Conservation (phyloP, 352 stramenopile genomes). For the Globisporangium orthogonon region DNA sequence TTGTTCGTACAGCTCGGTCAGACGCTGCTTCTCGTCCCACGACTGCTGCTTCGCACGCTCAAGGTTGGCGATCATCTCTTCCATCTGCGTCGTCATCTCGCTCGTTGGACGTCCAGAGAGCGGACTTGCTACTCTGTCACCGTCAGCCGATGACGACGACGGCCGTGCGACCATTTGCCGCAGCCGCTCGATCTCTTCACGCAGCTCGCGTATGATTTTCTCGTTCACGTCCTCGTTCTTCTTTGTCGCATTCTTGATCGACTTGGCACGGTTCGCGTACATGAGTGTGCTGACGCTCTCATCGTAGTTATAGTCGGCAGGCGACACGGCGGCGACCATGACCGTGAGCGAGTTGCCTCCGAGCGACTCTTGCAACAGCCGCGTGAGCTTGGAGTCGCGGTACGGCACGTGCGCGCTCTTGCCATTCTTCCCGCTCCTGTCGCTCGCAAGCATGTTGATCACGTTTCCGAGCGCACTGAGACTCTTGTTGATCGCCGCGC, state of each 20-base stretch:
- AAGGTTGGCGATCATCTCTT: conserved; percentile 82
- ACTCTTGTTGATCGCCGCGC: conserved; percentile 90
- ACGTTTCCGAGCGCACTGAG: conserved; percentile 89
- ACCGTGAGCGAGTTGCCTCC: conserved; percentile 90
- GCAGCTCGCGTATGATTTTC: conserved; percentile 87
- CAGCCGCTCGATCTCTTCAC: conserved; percentile 89
- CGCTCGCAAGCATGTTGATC: conserved; percentile 85
- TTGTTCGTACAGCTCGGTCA: conserved; percentile 81
- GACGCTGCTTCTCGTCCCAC: conserved; percentile 88
- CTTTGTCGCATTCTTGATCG: conserved; percentile 85
- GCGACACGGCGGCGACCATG: conserved; percentile 92
- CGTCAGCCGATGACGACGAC: conserved; percentile 17
- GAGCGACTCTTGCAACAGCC: conserved; percentile 85
- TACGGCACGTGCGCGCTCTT: conserved; percentile 83
- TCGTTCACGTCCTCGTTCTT: conserved; percentile 91
- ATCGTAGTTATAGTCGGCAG: conserved; percentile 90
- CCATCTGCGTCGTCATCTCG: conserved; percentile 72
- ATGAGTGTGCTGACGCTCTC: conserved; percentile 92
- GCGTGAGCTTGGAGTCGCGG: conserved; percentile 89
- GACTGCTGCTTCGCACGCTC: conserved; percentile 84
- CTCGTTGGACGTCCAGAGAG: conserved; percentile 8
- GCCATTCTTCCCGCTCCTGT: conserved; percentile 21
- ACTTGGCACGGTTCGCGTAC: conserved; percentile 91
- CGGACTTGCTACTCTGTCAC: not conserved
- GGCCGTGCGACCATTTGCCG: conserved; percentile 75